Evolutionary conservation across 257 asterid genomes (phyloP), one percentile per base, ranked within the genome.

Genomic region (Knoxia roxburghii): DNA sequence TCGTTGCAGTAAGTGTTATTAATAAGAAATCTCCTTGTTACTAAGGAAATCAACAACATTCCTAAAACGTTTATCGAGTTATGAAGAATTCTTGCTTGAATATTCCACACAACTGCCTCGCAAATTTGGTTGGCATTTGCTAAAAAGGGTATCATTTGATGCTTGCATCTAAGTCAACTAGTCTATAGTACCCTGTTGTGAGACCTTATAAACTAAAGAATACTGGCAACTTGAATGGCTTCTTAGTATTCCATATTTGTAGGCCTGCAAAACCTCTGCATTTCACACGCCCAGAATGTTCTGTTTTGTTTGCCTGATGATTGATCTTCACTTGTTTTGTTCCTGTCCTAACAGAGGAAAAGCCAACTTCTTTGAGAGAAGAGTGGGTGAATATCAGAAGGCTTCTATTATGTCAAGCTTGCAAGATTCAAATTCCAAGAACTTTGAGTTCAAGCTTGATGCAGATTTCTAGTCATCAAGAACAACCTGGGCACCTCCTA

Each of bases 301-400:
- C n/a, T 46, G 15, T 46, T 1, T 46, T 46, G 18, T 46, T 46
- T 46, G 54, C 56, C 58, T 30, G 54, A 48, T 68, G 20, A n/a
- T 39, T 61, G 66, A n/a, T 14, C 7, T 39, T 56, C 15, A 53
- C 45, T 7, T 30, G 21, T 63, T 32, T 70, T 64, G n/a, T n/a
- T n/a, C n/a, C 32, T 55, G 40, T 13, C 65, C 73, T 64, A 30
- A 33, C 83, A 87, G 93, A 80, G 95, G 93, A 14, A 89, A 89
- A 75, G 53, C 93, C 6, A 89, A 87, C 89, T 87, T 89, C 79
- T 87, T 85, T 39, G 93, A 85, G 82, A 81, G 89, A 75, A 78
- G 93, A 73, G 91, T 87, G 39, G 96, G 90, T 13, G 89, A 87
- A 32, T 89, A 87, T 74, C 93, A 89, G 73, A 89, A 85, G 82